phyloP scores from a whole-genome alignment of 805 yeast species.

The Sporopachydermia quercuum region DNA sequence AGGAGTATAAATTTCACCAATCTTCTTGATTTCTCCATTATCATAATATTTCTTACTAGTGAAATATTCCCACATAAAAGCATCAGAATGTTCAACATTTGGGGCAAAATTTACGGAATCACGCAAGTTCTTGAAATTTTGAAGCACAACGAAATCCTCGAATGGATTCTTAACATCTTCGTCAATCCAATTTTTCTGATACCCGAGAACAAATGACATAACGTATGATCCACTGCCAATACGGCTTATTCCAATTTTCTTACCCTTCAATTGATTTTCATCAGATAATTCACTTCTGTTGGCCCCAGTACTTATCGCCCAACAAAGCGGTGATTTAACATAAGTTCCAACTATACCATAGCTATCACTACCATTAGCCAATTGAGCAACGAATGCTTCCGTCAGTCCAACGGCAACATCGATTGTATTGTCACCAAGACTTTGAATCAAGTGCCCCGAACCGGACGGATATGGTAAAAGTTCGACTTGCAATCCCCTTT shows the following conservation, averaged over 20 bases:
- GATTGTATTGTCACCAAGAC: conserved; percentile 45
- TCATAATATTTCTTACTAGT: conserved; percentile 81
- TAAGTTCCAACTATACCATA: conserved; percentile 69
- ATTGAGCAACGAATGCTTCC: conserved; percentile 78
- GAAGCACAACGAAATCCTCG: conserved; percentile 39
- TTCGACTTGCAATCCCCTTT: conserved; percentile 38
- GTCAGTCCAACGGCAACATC: conserved; percentile 83
- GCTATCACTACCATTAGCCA: conserved; percentile 50
- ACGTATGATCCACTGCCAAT: conserved; percentile 81
- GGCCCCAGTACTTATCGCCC: conserved; percentile 79
- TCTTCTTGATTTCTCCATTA: conserved; percentile 57
- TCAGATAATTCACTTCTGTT: conserved; percentile 38
- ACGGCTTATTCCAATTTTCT: conserved; percentile 63
- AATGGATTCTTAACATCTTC: conserved; percentile 24
- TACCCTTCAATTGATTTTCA: conserved; percentile 40
- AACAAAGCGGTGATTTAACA: conserved; percentile 67
- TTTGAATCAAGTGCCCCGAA: conserved; percentile 71
- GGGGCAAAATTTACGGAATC: conserved; percentile 55
- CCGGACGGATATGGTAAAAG: conserved; percentile 67
- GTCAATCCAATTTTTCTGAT: conserved; percentile 33
- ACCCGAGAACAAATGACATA: conserved; percentile 75
- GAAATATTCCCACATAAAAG: conserved; percentile 93
- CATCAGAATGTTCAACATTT: conserved; percentile 41
- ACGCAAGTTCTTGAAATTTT: conserved; percentile 62
- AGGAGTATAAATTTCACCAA: conserved; percentile 86